Evolutionary conservation across 2,329 filamentous ascomycete species (phyloP).

Genomic region (Cercospora canescens): DNA sequence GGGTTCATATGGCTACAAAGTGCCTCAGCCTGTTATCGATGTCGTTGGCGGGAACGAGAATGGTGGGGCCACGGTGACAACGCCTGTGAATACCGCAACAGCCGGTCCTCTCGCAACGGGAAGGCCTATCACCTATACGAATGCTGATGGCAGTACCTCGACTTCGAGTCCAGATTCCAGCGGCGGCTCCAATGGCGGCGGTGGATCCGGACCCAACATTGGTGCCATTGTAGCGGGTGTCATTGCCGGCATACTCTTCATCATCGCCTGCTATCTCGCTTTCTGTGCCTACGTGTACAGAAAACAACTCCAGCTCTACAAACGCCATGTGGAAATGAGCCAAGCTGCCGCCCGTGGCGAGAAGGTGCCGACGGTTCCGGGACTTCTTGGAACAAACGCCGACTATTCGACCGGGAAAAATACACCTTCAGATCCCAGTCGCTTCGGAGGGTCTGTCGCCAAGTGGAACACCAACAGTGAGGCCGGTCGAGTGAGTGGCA

Average conservation of each 20-base stretch:
- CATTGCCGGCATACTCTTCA: slow-evolving; percentile 64
- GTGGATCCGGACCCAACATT: slow-evolving; percentile 43
- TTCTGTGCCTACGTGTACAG: slow-evolving; percentile 75
- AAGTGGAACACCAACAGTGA: slow-evolving; percentile 5
- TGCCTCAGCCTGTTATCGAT: slow-evolving; percentile 63
- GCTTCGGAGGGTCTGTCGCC: slow-evolving; percentile 5
- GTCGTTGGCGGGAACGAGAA: slow-evolving; percentile 67
- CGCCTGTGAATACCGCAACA: slow-evolving; percentile 63
- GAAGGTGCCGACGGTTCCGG: slow-evolving; percentile 33
- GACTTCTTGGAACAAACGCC: slow-evolving; percentile 30
- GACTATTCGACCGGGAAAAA: slow-evolving; percentile 12
- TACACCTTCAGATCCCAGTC: slow-evolving; percentile 19
- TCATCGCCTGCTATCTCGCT: slow-evolving; percentile 64
- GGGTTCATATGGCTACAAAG: slow-evolving; percentile 65
- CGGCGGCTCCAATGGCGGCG: slow-evolving; percentile 7
- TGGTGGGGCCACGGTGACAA: slow-evolving; percentile 69
- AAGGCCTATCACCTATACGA: slow-evolving; percentile 66
- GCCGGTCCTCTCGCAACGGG: slow-evolving; percentile 71
- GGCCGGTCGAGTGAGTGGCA: slow-evolving; percentile 35
- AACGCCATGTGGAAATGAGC: slow-evolving; percentile 65
- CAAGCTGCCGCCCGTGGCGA: slow-evolving; percentile 48
- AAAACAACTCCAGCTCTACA: slow-evolving; percentile 69
- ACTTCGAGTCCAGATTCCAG: slow-evolving; percentile 48
- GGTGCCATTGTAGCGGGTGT: slow-evolving; percentile 60
- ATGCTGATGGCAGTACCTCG: slow-evolving; percentile 43